Conservation (phyloP, 129 eudicot genomes). For the Centaurea solstitialis region DNA sequence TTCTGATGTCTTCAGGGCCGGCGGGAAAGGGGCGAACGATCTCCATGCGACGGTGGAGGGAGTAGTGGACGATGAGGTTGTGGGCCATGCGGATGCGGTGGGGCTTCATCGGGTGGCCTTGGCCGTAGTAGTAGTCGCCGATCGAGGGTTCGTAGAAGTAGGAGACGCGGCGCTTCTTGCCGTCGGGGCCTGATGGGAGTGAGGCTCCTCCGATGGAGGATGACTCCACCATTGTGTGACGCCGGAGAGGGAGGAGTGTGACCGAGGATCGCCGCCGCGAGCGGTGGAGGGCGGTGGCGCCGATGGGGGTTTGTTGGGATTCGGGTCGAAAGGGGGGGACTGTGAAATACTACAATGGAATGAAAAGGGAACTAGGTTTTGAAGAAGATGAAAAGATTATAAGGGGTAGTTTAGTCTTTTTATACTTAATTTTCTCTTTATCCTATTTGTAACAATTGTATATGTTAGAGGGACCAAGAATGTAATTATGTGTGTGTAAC, state of each 20-base stretch:
- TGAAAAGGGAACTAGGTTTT: neutral
- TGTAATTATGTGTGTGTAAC: no score
- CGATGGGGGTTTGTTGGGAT: neutral
- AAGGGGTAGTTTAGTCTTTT: no score
- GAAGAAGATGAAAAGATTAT: neutral
- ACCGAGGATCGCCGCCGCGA: slow-evolving; percentile 4
- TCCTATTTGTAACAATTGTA: no score
- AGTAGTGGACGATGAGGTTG: slow-evolving; percentile 74
- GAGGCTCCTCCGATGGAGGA: slow-evolving; percentile 64
- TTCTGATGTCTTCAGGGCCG: slow-evolving; percentile 52
- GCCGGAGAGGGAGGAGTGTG: neutral
- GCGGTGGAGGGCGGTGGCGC: neutral
- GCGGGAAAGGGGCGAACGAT: slow-evolving; percentile 82
- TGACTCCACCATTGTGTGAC: slow-evolving; percentile 40
- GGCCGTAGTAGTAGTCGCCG: slow-evolving; percentile 92
- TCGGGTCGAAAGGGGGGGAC: neutral
- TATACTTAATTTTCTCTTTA: no score
- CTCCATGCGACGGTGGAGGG: slow-evolving; percentile 82
- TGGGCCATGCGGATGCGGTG: slow-evolving; percentile 95
- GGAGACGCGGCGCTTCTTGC: slow-evolving; percentile 72
- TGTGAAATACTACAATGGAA: no score
- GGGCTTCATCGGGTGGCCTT: slow-evolving; percentile 97
- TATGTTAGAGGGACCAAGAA: no score
- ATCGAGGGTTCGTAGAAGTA: slow-evolving; percentile 93
- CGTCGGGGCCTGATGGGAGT: slow-evolving; percentile 72